Percentiles rank a stretch among this genome's conserved stretches.
phyloP scores from a whole-genome alignment of 768 basidiomycete species.

The Tulasnella sp. region DNA sequence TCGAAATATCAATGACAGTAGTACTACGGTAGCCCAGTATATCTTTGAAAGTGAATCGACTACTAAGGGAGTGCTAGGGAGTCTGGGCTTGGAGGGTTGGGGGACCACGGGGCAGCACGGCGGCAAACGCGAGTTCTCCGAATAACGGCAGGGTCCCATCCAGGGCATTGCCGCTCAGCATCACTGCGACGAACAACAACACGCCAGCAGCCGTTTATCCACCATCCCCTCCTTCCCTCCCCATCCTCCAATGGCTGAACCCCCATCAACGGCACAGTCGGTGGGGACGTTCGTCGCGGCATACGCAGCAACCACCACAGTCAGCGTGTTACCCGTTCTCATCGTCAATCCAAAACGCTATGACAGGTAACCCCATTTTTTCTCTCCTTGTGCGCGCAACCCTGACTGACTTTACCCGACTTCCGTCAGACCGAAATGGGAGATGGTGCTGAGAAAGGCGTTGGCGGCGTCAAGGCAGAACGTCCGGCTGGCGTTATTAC shows the following conservation, averaged over 20 bases:
- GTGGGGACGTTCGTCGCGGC: neutral
- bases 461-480: neutral
- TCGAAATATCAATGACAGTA: too few relatives aligned
- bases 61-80: neutral
- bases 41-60: too few relatives aligned
- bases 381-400: neutral
- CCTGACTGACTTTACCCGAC: neutral
- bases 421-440: neutral
- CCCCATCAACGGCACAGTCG: neutral
- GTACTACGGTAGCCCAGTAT: too few relatives aligned
- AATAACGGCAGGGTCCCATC: neutral
- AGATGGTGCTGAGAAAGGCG: neutral
- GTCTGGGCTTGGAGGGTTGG: neutral
- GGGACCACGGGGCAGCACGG: neutral
- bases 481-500: conserved; percentile 10
- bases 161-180: neutral
- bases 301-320: neutral
- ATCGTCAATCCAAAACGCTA: neutral
- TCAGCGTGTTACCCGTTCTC: neutral
- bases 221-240: neutral
- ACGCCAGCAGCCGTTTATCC: neutral
- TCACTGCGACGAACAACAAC: neutral
- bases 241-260: neutral
- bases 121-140: neutral
- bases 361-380: neutral